These are phyloP conservation scores for Coemansia umbellata DNA, from an alignment of 192 early-diverging fungal genomes.

Conservation along the genomic window DNA sequence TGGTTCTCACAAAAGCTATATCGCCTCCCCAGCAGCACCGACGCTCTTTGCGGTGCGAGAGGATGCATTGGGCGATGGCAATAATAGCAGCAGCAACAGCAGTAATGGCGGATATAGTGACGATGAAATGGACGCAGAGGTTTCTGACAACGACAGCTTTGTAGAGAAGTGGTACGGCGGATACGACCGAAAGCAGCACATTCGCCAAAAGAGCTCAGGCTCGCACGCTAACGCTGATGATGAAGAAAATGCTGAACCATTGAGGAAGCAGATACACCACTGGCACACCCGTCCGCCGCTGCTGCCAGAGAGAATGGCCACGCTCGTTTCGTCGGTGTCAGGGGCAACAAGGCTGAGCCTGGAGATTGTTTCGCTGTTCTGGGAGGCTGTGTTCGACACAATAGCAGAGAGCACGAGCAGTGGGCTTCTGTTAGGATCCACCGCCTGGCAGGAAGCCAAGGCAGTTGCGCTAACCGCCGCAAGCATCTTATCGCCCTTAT, in stretches of 20 bases:
- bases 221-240: neutral
- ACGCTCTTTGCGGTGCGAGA: neutral
- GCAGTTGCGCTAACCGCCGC: conserved; percentile 17
- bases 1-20: too few species aligned
- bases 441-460: conserved; percentile 38
- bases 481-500: conserved; percentile 29
- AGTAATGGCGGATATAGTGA: neutral
- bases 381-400: conserved; percentile 49
- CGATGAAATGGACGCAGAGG: neutral
- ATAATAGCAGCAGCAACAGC: conserved; percentile 4
- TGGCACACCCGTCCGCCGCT: conserved; percentile 39
- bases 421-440: conserved; percentile 35
- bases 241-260: conserved; percentile 1
- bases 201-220: neutral
- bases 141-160: neutral
- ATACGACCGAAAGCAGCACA: neutral
- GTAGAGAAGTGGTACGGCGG: neutral
- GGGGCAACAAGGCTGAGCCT: conserved; percentile 45
- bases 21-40: neutral
- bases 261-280: conserved; percentile 5
- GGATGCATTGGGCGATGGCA: neutral
- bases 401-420: conserved; percentile 41
- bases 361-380: conserved; percentile 44
- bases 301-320: conserved; percentile 40
- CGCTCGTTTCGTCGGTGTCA: conserved; percentile 38